Base-by-base conservation (phyloP, 2,329 filamentous ascomycete species). In the Colletotrichum sp. region DNA sequence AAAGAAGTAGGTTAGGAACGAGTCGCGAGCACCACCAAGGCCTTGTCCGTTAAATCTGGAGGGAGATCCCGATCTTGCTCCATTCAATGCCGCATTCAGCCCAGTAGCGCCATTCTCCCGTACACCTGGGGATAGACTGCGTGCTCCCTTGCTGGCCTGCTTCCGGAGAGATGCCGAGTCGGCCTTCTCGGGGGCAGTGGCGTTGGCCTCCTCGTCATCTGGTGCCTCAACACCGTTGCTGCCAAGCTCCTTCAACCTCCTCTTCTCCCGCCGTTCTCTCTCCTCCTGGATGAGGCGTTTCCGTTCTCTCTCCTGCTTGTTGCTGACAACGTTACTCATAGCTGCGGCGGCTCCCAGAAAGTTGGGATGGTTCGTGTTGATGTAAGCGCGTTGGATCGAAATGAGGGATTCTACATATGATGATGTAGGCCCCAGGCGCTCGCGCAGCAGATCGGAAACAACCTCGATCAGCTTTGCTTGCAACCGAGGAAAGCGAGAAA, bases 311-410 rank as follows among this genome's bases (percentile, higher is more conserved):
- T 99, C 97, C 83, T 98, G 96, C 86, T 97, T 98, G 82, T 94
- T 96, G 82, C 92, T 95, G 76, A 99, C 97, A 62, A 99, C 96
- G 64, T 97, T 96, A 79, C 95, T 96, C 97, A 99, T 99, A 77
- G 97, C 97, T 43, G 96, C 96, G 27, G 97, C 96, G 18, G 97
- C 97, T 60, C 97, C 97, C 18, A 98, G 91, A 88, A 99, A 99
- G 85, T 99, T 99, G 65, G 97, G 97, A 83, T 99, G 97, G 82
- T 99, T 99, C 56, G 97, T 99, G 88, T 99, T 99, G 87, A 99
- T 98, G 86, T 99, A 99, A 25, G 97, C 97, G 79, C 97, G 92
- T 86, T 99, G 97, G 76, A 99, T 99, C 30, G 97, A 94, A 79
- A 99, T 99, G 77, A 99, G 89, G 55, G 96, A 98, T 85, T 98